Conservation (phyloP, 2,329 filamentous ascomycete species). For the Paecilomyces sp. region DNA sequence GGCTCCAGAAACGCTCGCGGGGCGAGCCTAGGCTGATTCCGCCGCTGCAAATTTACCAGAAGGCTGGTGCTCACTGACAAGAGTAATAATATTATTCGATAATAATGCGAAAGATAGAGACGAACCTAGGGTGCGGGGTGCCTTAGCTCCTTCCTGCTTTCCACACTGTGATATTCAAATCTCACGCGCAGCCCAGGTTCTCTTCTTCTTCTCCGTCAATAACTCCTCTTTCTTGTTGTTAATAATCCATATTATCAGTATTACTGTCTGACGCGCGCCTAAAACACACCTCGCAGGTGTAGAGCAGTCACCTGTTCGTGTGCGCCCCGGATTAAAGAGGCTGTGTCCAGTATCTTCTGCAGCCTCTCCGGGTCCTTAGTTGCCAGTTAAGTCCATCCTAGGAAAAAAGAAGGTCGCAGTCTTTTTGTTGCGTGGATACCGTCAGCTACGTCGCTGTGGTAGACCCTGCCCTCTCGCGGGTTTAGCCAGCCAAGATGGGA, state of each 20-base stretch:
- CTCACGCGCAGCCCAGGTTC: neutral
- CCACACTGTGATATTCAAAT: neutral
- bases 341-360: neutral
- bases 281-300: too few relatives aligned
- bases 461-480: neutral
- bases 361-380: neutral
- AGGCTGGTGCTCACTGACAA: neutral
- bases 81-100: neutral
- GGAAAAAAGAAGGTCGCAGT: neutral
- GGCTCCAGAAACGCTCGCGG: neutral
- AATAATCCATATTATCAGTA: neutral
- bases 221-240: neutral
- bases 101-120: neutral
- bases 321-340: neutral
- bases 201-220: neutral
- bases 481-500: neutral
- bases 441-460: neutral
- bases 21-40: neutral
- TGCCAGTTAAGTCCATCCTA: neutral
- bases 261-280: neutral
- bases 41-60: neutral
- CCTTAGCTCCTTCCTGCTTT: neutral
- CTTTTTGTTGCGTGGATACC: neutral
- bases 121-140: neutral
- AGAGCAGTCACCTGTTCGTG: neutral